Evolutionary conservation across 1,284 basidiomycete genomes (phyloP), one percentile per base, ranked within the genome.

Genomic region (Moesziomyces globuligerus): DNA sequence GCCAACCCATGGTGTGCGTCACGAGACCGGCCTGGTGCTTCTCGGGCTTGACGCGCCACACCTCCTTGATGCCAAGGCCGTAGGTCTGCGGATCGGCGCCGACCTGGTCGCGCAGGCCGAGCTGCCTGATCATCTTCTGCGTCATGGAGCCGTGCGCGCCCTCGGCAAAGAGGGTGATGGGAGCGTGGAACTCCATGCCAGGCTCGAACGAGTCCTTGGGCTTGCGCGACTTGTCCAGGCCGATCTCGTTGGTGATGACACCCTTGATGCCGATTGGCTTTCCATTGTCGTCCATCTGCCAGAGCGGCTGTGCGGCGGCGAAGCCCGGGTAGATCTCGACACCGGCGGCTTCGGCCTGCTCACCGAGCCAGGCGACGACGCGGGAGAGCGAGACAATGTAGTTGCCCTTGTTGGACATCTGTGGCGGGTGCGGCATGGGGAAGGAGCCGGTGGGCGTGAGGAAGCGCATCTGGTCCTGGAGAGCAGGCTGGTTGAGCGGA

Each of bases 321-420:
- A 98, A 98, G 20, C 96, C 95, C 1, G 96, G 92, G 83, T 98
- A 98, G 46, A 98, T 90, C 83, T 98, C 95, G 28, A 97, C 93
- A 28, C 94, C 95, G 52, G 92, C 86, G 46, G 90, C 90, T 76
- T 94, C 93, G 0, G 95, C 96, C 56, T 97, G 88, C 72, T 88
- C 85, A 7, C 89, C 92, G 1, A 98, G 87, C 95, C 95, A 98
- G 1, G 91, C 87, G 0, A 92, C 90, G 65, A 98, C 89, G 29
- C 88, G 89, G 2, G 92, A 94, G 28, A 98, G 88, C 4, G 93
- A 96, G 46, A 93, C 86, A 78, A 98, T 90, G 84, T 94, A 98
- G 85, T 98, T 98, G 56, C 92, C 91, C 53, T 91, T 87, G 85
- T 97, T 96, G 80, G 86, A 86, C 95, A 98, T 98, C 84, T 98